A percentile compares a stretch with the other conserved stretches of the same genome.
These are phyloP conservation scores for Hyphopichia wangnamkhiaoensis DNA, from an alignment of 1,139 yeast genomes.

Conservation along the genomic window DNA sequence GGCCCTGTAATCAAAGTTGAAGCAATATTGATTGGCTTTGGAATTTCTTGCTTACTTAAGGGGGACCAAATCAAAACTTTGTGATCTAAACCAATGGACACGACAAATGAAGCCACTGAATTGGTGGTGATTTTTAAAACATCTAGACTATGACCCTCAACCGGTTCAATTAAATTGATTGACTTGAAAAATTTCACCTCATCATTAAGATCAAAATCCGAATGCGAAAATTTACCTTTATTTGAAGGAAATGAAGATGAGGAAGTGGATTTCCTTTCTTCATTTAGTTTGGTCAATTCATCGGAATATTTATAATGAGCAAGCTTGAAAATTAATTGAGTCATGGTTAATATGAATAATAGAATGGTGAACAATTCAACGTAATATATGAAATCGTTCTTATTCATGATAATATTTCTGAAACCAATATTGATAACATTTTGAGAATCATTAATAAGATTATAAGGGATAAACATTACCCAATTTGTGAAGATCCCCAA, in stretches of 20 bases:
- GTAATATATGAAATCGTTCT: constrained; percentile 29
- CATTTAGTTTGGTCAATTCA: not conserved
- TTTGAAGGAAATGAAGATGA: not conserved
- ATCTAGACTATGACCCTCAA: constrained; percentile 58
- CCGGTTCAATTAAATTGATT: constrained; percentile 47
- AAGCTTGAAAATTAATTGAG: constrained; percentile 30
- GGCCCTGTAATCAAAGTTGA: constrained; percentile 27
- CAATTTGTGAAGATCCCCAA: constrained; percentile 25
- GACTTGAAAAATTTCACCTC: constrained; percentile 28
- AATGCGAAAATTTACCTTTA: not conserved
- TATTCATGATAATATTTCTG: constrained; percentile 17
- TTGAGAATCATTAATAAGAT: constrained; percentile 19
- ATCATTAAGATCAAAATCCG: constrained; percentile 19
- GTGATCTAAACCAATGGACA: constrained; percentile 74
- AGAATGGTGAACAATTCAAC: constrained; percentile 31
- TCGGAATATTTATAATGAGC: constrained; percentile 10
- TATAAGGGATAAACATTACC: constrained; percentile 28
- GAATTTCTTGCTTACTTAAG: constrained; percentile 26
- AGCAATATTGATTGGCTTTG: constrained; percentile 45
- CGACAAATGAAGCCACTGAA: constrained; percentile 56
- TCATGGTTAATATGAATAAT: constrained; percentile 27
- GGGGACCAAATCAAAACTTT: constrained; percentile 77
- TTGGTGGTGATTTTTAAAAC: constrained; percentile 60
- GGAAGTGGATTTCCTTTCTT: not conserved
- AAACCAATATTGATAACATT: constrained; percentile 18